Base-by-base conservation (phyloP, 441 rosid species). In the Gossypium schwendimanii region DNA sequence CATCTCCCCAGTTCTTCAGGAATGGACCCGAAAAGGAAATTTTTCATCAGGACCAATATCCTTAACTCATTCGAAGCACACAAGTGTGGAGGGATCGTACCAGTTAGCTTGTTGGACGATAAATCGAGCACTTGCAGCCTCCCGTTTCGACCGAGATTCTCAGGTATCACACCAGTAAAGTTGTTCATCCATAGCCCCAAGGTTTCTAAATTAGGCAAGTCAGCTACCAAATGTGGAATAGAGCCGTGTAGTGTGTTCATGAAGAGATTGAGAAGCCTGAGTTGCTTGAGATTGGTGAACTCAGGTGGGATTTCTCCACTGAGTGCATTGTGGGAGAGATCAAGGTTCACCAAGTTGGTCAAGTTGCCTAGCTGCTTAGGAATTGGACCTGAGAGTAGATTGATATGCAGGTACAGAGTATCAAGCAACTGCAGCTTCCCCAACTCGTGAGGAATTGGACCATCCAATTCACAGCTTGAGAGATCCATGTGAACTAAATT, bases 21-120 rank as follows among this genome's bases (percentile, higher is more conserved):
- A 52, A 85, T 77, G 5, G 83, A 78, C 28, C 89, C 89, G 0
- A 81, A 78, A 33, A 85, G 80, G 75, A 81, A 85, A 71, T 85
- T 85, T n/a, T 81, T 80, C 69, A 83, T 63, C 26, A 83, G 79
- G 50, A 85, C 78, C 11, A 85, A 39, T 14, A 61, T 75, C 57
- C 45, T 73, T 2, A 85, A 77, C 69, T 71, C 77, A 61, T 81
- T 79, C 3, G 84, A 80, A n/a, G 66, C 52, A 55, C 87, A 83
- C 69, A 85, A 60, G 44, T 69, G 71, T 9, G 53, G 74, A 55
- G 87, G 87, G 60, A 85, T 77, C 20, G 65, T 81, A 41, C 88
- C 88, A 2, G 88, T 85, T 67, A 85, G 84, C 80, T 85, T 85
- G 76, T 83, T 83, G 77, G 88, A 81, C 21, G 88, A 85, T 66